phyloP scores from a whole-genome alignment of 805 yeast genomes.

The Pichia kluyveri region DNA sequence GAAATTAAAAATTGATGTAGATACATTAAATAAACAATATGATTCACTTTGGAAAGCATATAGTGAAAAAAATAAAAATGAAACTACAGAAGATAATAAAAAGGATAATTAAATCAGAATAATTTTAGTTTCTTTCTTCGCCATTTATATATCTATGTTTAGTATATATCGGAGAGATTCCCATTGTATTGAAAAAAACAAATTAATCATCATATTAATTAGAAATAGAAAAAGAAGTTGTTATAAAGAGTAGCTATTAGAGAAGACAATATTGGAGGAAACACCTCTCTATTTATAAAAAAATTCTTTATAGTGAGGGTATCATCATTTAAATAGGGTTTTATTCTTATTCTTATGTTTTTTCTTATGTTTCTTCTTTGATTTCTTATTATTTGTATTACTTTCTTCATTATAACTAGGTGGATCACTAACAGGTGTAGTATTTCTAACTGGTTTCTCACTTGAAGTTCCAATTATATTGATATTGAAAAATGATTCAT shows the following conservation, averaged over 20 bases:
- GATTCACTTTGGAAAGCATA: conserved; percentile 33
- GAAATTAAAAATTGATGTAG: conserved; percentile 16
- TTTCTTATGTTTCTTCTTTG: conserved; percentile 15
- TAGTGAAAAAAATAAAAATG: conserved; percentile 22
- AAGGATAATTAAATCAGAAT: conserved; percentile 3
- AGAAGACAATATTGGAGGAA: too few relatives aligned
- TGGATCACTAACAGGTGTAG: conserved; percentile 21
- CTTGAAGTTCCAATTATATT: conserved; percentile 24
- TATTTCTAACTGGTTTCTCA: neutral
- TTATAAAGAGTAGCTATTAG: too few relatives aligned
- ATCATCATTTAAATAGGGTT: conserved; percentile 6
- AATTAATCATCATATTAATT: conserved; percentile 1
- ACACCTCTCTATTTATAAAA: neutral
- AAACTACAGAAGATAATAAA: neutral
- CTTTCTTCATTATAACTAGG: conserved; percentile 18
- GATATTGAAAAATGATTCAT: conserved; percentile 52
- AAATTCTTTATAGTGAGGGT: too few relatives aligned
- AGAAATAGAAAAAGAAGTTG: neutral
- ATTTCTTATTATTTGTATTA: conserved; percentile 17
- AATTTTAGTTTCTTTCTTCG: conserved; percentile 6
- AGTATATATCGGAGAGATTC: conserved; percentile 2
- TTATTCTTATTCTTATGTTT: conserved; percentile 15
- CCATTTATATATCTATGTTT: neutral
- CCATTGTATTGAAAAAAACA: conserved; percentile 6
- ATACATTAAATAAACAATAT: conserved; percentile 35